Base-by-base conservation (phyloP, 1,139 yeast genomes). In the Blastobotrys niveus region DNA sequence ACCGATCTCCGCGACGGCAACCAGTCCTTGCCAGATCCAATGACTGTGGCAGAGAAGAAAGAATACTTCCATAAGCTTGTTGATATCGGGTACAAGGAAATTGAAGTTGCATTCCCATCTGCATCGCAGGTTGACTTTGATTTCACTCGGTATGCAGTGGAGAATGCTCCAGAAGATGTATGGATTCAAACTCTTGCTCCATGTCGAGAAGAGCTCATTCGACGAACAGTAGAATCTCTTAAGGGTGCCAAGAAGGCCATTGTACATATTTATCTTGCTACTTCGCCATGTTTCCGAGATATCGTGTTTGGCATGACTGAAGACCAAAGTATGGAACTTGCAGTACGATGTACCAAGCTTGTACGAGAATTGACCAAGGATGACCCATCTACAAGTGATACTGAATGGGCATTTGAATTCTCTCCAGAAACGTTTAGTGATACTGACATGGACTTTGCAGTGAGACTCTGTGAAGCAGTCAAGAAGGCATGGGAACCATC, bases 1-100 rank as follows among this genome's bases (percentile, higher is more conserved):
- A 91, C 97, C 2, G 97, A 91, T 64, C 75, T 91, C 58, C 77
- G 97, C 65, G 98, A 91, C 63, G 98, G 98, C 47, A 91, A 91
- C 70, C 97, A 91, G 69, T 85, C 96, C 9, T 74, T 91, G 55
- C 97, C 97, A 8, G 97, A 91, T 66, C 97, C 97, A 43, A 91
- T 91, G 97, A 76, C 87, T 25, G 78, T 88, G 30, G 84, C 74
- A 32, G 96, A 91, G 65, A 91, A 91, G 70, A 86, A 86, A 64
- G 83, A 77, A 55, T 89, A 86, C 65, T 89, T 89, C 71, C 76
- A 80, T 54, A 86, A 88, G 64, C 73, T 91, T 48, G 71, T 89
- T n/a, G 91, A 86, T 33, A 71, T 88, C 40, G 97, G 97, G 0
- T 91, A 88, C 72, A 91, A 91, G 65, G 98, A 91, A 67, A 91